Base-by-base conservation (phyloP, 306 rosid genomes). In the Prunus mira region DNA sequence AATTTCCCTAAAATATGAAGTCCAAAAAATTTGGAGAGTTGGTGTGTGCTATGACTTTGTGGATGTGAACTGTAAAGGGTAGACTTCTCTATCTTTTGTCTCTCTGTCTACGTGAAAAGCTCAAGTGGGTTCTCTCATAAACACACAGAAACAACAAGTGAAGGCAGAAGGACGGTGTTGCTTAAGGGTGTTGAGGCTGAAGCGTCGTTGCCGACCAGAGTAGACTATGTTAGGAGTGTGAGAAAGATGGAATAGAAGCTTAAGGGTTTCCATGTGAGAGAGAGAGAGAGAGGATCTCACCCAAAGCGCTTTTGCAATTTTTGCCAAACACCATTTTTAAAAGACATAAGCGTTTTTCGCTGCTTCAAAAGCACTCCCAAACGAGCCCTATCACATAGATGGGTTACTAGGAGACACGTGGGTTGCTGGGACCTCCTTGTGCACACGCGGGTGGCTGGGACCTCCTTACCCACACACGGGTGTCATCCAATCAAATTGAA, bases 161-260 rank as follows among this genome's bases (percentile, higher is more conserved):
- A 67, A 60, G 18, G 17, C 5, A 30, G 34, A 20, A 14, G 19
- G 18, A 55, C 61, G 12, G 19, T 49, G 68, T 30, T 38, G 56
- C 20, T 30, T 4, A 30, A 30, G 34, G 34, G 34, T 30, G 34
- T 4, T 4, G 62, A 71, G 43, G 56, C 22, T 25, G 54, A 77
- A 70, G 65, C 65, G 70, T 78, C 55, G 54, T 38, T 60, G 83
- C 72, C 76, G 83, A 80, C 83, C 71, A 74, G 76, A 74, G 76
- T 71, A 74, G 67, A 73, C 65, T 65, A 5, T 0, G 76, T 50
- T 72, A 20, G 52, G 71, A 72, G 71, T 19, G 58, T 25, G 85
- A 15, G 34, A 30, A 6, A 30, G 6, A 30, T 30, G 34, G 34
- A 30, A 30, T 30, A 30, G 34, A 30, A 30, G 6, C 6, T 30